Conservation (phyloP, 2,329 filamentous ascomycete species). For the Emergomyces pasteurianus region DNA sequence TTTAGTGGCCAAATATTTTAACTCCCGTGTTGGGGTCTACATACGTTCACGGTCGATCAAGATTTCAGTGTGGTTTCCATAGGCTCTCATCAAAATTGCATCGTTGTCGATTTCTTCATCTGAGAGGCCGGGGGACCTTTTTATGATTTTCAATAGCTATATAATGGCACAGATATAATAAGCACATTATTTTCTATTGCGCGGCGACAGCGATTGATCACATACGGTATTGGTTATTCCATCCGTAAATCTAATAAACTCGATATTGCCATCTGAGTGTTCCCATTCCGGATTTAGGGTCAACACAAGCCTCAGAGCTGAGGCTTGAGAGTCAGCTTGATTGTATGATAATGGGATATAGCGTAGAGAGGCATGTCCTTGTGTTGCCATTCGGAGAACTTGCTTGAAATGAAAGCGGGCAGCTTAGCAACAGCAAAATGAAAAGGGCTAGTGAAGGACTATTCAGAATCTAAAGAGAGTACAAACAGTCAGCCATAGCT, state of each 20-base stretch:
- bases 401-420: neutral
- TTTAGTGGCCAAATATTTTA: conserved; percentile 23
- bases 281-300: conserved; percentile 77
- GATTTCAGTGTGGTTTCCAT: conserved; percentile 86
- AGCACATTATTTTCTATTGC: neutral
- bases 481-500: neutral
- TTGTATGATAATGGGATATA: conserved; percentile 69
- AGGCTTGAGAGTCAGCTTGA: conserved; percentile 61
- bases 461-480: neutral
- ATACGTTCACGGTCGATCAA: conserved; percentile 90
- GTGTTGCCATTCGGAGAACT: conserved; percentile 12
- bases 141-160: conserved; percentile 41
- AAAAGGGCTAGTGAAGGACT: neutral
- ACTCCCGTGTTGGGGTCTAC: conserved; percentile 20
- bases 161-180: conserved; percentile 4
- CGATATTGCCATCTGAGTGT: conserved; percentile 57
- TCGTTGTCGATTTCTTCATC: conserved; percentile 70
- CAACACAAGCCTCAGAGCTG: conserved; percentile 67
- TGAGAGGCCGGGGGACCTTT: conserved; percentile 50
- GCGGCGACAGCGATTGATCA: conserved; percentile 9
- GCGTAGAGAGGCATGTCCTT: conserved; percentile 18
- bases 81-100: conserved; percentile 80
- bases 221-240: conserved; percentile 89
- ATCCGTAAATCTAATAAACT: conserved; percentile 87
- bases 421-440: neutral